Evolutionary conservation across 108 stramenopile species (phyloP), one percentile per base, ranked within the genome.

Genomic region (Nannochloropsis gaditana): DNA sequence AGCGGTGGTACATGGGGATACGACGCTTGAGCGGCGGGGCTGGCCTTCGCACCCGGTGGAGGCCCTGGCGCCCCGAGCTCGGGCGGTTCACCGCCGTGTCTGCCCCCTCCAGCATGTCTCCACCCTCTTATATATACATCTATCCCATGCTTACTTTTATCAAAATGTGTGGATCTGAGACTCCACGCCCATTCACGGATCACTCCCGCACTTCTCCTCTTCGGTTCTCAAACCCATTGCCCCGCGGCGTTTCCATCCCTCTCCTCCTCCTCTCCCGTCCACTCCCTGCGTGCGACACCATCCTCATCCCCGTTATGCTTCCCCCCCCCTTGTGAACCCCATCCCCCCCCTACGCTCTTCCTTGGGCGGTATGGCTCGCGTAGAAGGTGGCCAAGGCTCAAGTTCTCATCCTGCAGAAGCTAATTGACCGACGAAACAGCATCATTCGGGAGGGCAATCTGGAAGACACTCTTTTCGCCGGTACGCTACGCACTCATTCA

Each of bases 361-460:
- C n/a, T 15, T 8, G 5, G 2, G 19, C 59, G 15, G 59, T 73
- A 0, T 73, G 59, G 19, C 59, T 73, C 59, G 8, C 2, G 59
- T n/a, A 73, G 59, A 73, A 73, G n/a, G 59, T 73, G n/a, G 59
- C 59, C 59, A 73, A 73, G n/a, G 59, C 59, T 15, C 19, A 73
- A 6, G n/a, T 73, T 0, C 59, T 73, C 19, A 73, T 73, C 59
- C n/a, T 73, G 2, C 59, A 73, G 59, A 73, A 73, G 59, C 59
- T 73, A n/a, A 73, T 73, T 6, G 59, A 73, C 59, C 59, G 59
- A 8, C 59, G 59, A 15, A n/a, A 73, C 19, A 73, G 59, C 59
- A 73, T 73, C 59, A 73, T n/a, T 4, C 15, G n/a, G 59, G 59
- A 73, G 59, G 59, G 59, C 2, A 73, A 6, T n/a, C 15, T 73